Conservation (phyloP, 495 filamentous ascomycete species). For the Daldinia grandis region DNA sequence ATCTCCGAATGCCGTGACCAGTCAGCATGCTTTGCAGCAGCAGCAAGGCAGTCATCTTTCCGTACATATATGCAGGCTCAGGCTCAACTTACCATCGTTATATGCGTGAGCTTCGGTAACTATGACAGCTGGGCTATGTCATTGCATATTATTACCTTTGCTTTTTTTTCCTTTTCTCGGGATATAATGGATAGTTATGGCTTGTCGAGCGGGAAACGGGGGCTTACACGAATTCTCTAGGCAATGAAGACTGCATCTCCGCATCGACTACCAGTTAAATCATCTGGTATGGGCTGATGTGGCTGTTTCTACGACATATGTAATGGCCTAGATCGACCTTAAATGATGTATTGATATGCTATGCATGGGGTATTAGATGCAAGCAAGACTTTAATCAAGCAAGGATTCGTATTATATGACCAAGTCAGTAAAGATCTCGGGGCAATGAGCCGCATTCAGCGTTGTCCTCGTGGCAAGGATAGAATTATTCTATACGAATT, state of each 20-base stretch:
- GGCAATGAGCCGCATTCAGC: slow-evolving; percentile 23
- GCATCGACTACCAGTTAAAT: slow-evolving; percentile 19
- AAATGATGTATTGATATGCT: slow-evolving; percentile 13
- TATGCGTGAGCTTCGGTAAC: slow-evolving; percentile 31
- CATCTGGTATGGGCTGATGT: slow-evolving; percentile 37
- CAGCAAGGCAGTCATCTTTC: slow-evolving; percentile 27
- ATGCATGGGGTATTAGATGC: slow-evolving; percentile 23
- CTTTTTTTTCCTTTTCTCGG: slow-evolving; percentile 20
- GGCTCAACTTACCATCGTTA: slow-evolving; percentile 23
- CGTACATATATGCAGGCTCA: slow-evolving; percentile 32
- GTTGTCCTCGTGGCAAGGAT: not conserved
- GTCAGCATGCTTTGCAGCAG: slow-evolving; percentile 28
- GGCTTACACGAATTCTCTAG: slow-evolving; percentile 4
- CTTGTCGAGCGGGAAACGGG: not conserved
- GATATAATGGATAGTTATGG: slow-evolving; percentile 18
- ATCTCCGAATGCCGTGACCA: slow-evolving; percentile 37
- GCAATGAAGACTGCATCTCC: slow-evolving; percentile 16
- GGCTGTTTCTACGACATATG: slow-evolving; percentile 29
- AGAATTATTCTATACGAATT: not conserved
- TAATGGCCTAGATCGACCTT: slow-evolving; percentile 34
- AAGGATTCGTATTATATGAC: slow-evolving; percentile 5
- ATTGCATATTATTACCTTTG: slow-evolving; percentile 28
- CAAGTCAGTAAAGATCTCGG: slow-evolving; percentile 8
- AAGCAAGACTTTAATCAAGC: slow-evolving; percentile 9
- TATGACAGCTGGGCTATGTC: slow-evolving; percentile 35